Conservation (phyloP, 2,329 filamentous ascomycete genomes). For the Colletotrichum caudatum region DNA sequence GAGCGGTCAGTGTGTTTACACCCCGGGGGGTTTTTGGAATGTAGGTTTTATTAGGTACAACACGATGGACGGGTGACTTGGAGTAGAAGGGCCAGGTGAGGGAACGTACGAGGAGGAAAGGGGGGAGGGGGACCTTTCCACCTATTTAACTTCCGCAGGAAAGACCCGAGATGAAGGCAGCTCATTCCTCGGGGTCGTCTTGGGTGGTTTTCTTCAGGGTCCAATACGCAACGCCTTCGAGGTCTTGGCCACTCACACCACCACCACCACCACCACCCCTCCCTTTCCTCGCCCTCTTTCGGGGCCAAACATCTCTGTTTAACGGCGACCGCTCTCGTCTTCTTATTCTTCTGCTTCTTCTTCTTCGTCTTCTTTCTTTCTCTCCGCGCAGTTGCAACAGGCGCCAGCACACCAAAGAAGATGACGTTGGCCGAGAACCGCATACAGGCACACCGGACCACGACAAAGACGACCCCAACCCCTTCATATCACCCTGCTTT, state of each 20-base stretch:
- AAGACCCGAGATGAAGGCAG: not conserved
- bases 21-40: slow-evolving; percentile 3
- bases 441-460: not conserved
- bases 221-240: slow-evolving; percentile 24
- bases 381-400: not conserved
- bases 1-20: not conserved
- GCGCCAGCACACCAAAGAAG: not conserved
- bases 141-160: slow-evolving; percentile 2
- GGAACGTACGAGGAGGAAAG: not conserved
- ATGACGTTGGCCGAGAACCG: not conserved
- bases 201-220: slow-evolving; percentile 19
- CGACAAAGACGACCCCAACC: not conserved
- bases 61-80: slow-evolving; percentile 10
- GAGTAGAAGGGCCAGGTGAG: not conserved
- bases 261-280: not conserved
- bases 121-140: not conserved
- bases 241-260: not conserved
- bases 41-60: slow-evolving; percentile 10
- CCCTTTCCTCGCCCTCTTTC: not conserved
- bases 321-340: not conserved
- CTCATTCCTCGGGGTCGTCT: not conserved
- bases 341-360: not conserved
- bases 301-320: not conserved
- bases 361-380: not conserved
- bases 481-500: not conserved